A percentile compares a stretch with the other conserved stretches of the same genome.
Conservation (phyloP, 2,329 filamentous ascomycete species). For the Keithomyces neogunnii region DNA sequence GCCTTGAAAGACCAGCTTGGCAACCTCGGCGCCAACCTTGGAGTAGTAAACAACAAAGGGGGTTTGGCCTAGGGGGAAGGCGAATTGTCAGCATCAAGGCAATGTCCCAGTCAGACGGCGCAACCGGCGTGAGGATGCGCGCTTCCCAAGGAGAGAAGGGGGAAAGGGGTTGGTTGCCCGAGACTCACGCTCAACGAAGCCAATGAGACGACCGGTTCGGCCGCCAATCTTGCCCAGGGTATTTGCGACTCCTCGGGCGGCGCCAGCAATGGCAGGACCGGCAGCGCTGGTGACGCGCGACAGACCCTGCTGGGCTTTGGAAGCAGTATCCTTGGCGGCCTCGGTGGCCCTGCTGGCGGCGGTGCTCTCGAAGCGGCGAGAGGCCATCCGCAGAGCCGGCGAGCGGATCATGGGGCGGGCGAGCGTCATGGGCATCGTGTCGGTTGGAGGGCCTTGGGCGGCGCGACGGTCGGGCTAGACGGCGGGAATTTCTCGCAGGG, state of each 20-base stretch:
- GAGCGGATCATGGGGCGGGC: conserved; percentile 38
- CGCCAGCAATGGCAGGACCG: conserved; percentile 66
- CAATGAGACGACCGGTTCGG: conserved; percentile 69
- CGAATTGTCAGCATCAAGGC: background rate
- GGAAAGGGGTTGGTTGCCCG: background rate
- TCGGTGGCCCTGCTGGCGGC: conserved; percentile 31
- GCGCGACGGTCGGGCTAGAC: conserved; percentile 5
- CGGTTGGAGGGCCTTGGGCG: conserved; percentile 6
- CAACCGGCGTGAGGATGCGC: background rate
- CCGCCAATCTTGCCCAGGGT: conserved; percentile 73
- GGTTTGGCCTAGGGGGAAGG: conserved; percentile 56
- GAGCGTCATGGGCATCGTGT: conserved; percentile 24
- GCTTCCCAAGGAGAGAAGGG: too few species aligned
- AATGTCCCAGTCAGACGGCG: background rate
- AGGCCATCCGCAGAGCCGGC: conserved; percentile 35
- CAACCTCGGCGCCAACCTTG: conserved; percentile 78
- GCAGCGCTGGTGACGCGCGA: conserved; percentile 74
- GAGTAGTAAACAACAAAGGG: conserved; percentile 88
- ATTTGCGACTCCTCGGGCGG: conserved; percentile 56
- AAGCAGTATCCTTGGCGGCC: conserved; percentile 28
- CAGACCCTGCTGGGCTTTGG: conserved; percentile 66
- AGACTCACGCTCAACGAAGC: conserved; percentile 76
- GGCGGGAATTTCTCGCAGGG: background rate
- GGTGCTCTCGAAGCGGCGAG: conserved; percentile 55
- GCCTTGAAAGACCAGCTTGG: conserved; percentile 76